Evolutionary conservation across 805 yeast genomes (phyloP).

Genomic region (Barnettozyma botsteinii): DNA sequence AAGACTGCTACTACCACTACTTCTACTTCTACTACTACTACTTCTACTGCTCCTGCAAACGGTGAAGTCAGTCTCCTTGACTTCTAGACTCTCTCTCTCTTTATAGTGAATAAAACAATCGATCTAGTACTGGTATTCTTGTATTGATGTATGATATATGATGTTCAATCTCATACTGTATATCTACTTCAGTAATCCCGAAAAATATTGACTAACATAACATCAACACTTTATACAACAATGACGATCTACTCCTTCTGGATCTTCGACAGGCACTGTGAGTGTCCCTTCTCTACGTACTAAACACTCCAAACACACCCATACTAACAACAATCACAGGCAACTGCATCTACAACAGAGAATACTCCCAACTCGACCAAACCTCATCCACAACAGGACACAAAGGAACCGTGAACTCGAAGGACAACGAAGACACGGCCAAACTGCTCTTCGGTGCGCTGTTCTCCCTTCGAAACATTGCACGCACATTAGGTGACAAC

Average conservation of each 20-base stretch:
- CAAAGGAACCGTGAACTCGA: slow-evolving; percentile 40
- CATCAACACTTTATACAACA: neutral
- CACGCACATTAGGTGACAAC: slow-evolving; percentile 45
- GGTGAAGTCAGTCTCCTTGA: slow-evolving; percentile 16
- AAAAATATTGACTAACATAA: no score
- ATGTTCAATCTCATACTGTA: no score
- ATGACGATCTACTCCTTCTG: slow-evolving; percentile 81
- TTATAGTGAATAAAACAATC: neutral
- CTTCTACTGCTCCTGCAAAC: slow-evolving; percentile 2
- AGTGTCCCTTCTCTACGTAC: slow-evolving; percentile 15
- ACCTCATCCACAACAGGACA: slow-evolving; percentile 6
- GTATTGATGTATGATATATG: no score
- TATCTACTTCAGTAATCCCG: no score
- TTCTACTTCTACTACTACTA: slow-evolving; percentile 3
- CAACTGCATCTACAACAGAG: slow-evolving; percentile 76
- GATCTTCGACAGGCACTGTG: slow-evolving; percentile 88
- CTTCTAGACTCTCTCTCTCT: neutral
- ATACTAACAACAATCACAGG: slow-evolving; percentile 25
- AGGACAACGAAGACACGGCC: slow-evolving; percentile 62
- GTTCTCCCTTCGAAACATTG: slow-evolving; percentile 71
- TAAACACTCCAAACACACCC: no score
- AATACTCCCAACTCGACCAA: slow-evolving; percentile 43
- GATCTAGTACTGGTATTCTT: no score
- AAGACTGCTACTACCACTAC: slow-evolving; percentile 3
- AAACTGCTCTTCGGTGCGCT: slow-evolving; percentile 82